These are phyloP conservation scores for Cystobasidiaceae sp. DNA, from an alignment of 1,284 basidiomycete genomes.

Conservation along the genomic window DNA sequence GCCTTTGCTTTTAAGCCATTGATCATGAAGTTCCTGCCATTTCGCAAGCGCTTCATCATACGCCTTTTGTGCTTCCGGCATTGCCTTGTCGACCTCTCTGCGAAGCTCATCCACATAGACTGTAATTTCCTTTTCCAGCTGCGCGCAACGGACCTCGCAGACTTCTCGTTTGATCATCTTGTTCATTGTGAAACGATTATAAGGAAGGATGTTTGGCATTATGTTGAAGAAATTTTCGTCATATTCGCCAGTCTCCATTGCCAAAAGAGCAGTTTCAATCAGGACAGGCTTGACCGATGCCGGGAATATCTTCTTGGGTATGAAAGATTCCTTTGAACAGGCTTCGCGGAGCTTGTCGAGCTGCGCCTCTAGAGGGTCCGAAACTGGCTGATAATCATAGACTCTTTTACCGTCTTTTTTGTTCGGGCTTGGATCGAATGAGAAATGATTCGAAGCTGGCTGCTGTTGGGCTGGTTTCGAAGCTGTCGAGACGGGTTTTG, in stretches of 20 bases:
- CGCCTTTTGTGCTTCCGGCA: not conserved
- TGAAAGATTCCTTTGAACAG: constrained; percentile 51
- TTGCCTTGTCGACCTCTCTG: not conserved
- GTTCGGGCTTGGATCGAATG: constrained; percentile 19
- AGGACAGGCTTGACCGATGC: constrained; percentile 69
- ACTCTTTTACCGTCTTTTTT: constrained; percentile 20
- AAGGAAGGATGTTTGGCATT: constrained; percentile 81
- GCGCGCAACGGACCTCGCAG: not conserved
- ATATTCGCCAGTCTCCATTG: constrained; percentile 77
- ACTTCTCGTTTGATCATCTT: constrained; percentile 29
- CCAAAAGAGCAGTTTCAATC: constrained; percentile 65
- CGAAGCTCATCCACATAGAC: not conserved
- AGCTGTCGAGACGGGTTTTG: not conserved
- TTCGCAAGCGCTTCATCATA: constrained; percentile 23
- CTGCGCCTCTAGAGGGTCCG: constrained; percentile 60
- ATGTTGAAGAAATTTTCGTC: constrained; percentile 84
- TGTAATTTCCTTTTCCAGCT: constrained; percentile 15
- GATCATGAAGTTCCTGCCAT: constrained; percentile 16
- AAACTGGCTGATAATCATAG: constrained; percentile 55
- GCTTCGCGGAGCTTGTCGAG: constrained; percentile 53
- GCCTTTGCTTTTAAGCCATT: constrained; percentile 13
- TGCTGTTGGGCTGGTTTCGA: not conserved
- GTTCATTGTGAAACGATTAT: constrained; percentile 67
- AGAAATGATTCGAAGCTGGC: constrained; percentile 5
- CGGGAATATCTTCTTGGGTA: constrained; percentile 64